phyloP scores from a whole-genome alignment of 352 stramenopile species.

The Globisporangium solare region DNA sequence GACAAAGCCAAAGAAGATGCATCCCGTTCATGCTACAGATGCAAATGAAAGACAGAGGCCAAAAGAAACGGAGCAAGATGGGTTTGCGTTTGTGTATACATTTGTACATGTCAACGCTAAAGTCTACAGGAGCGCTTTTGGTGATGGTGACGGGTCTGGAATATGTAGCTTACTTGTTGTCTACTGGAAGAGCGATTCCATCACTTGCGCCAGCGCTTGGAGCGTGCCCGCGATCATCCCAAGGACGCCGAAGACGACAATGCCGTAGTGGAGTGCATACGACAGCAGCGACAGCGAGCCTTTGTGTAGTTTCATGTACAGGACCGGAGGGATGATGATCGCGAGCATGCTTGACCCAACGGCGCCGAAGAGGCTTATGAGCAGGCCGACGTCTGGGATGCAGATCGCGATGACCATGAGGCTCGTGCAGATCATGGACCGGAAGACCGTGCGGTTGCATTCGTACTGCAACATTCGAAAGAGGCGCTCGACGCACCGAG shows the following conservation, averaged over 20 bases:
- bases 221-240: constrained; percentile 67
- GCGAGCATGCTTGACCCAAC: constrained; percentile 78
- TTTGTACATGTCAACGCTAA: background rate
- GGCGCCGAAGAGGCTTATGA: constrained; percentile 79
- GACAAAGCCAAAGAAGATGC: background rate
- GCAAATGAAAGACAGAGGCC: background rate
- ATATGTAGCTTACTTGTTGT: background rate
- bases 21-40: constrained; percentile 3
- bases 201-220: constrained; percentile 49
- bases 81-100: background rate
- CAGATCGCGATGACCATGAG: constrained; percentile 77
- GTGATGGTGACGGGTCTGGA: too few relatives aligned
- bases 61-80: background rate
- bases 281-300: constrained; percentile 34
- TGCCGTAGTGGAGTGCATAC: constrained; percentile 35
- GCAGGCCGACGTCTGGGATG: constrained; percentile 58
- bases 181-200: constrained; percentile 20
- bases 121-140: too few relatives aligned
- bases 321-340: constrained; percentile 65
- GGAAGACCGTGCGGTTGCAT: constrained; percentile 74
- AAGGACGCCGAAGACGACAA: constrained; percentile 46
- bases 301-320: constrained; percentile 49
- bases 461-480: constrained; percentile 63
- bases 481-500: constrained; percentile 34
- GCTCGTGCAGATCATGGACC: constrained; percentile 73